phyloP scores from a whole-genome alignment of 331 rosid genomes.

The Acacia pycnantha region DNA sequence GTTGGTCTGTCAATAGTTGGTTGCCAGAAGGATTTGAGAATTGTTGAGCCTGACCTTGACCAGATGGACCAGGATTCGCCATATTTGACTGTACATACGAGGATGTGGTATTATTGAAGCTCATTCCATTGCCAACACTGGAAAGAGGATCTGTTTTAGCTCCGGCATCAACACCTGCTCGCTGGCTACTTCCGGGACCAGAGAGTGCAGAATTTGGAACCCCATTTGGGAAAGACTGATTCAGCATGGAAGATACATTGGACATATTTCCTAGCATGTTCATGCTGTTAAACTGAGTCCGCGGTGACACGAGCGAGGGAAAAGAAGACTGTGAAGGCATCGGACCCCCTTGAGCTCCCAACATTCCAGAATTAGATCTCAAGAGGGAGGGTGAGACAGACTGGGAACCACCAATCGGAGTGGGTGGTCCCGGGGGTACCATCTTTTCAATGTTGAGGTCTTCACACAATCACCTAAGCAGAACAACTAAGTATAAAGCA shows the following conservation, averaged over 20 bases:
- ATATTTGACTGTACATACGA: conserved; percentile 65
- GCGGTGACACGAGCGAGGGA: conserved; percentile 68
- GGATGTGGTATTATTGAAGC: conserved; percentile 57
- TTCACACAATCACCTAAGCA: conserved; percentile 44
- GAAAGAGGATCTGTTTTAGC: conserved; percentile 76
- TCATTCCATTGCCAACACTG: conserved; percentile 72
- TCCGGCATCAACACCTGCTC: conserved; percentile 65
- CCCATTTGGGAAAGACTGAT: conserved; percentile 80
- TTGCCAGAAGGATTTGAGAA: conserved; percentile 65
- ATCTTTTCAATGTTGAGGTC: conserved; percentile 48
- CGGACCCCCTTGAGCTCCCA: conserved; percentile 83
- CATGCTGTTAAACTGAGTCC: conserved; percentile 65
- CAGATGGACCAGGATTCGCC: conserved; percentile 69
- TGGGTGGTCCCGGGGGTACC: conserved; percentile 91
- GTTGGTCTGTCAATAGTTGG: conserved; percentile 78
- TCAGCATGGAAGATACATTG: conserved; percentile 73
- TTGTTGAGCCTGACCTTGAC: conserved; percentile 83
- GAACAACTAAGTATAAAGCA: conserved; percentile 45
- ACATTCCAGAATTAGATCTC: conserved; percentile 86
- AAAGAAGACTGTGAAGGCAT: conserved; percentile 68
- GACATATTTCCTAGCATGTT: conserved; percentile 77
- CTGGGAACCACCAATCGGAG: conserved; percentile 83
- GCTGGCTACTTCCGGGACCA: conserved; percentile 72
- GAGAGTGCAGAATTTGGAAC: conserved; percentile 68
- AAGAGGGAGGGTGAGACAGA: conserved; percentile 80